These are phyloP conservation scores for Xanthoparmelia taractica DNA, from an alignment of 495 filamentous ascomycete genomes.

Conservation along the genomic window DNA sequence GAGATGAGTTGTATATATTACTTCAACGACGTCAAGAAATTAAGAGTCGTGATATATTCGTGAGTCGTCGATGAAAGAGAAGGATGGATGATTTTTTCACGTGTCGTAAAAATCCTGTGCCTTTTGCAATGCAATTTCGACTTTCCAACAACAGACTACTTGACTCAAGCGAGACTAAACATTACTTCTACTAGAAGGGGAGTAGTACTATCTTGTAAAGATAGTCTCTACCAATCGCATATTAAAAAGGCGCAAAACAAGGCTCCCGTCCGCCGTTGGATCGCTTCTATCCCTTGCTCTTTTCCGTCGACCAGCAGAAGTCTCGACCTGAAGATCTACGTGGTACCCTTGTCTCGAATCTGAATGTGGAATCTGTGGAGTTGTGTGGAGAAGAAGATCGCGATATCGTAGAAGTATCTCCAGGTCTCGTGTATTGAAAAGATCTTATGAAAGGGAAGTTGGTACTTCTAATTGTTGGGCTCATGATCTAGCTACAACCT, in stretches of 20 bases:
- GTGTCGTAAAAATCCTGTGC: conserved; percentile 1
- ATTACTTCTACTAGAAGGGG: too few species aligned
- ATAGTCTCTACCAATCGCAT: not conserved
- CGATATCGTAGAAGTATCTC: too few species aligned
- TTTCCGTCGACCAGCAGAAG: not conserved
- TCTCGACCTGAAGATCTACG: conserved; percentile 3
- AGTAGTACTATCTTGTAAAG: not conserved
- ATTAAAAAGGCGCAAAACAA: not conserved
- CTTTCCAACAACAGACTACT: not conserved
- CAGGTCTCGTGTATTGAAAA: too few species aligned
- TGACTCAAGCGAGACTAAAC: not conserved
- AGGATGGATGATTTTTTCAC: not conserved
- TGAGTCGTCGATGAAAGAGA: not conserved
- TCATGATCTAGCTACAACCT: not conserved
- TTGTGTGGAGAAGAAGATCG: too few species aligned
- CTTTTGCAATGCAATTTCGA: not conserved
- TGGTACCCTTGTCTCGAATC: not conserved
- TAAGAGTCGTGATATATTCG: not conserved
- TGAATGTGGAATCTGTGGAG: not conserved
- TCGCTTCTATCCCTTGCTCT: conserved; percentile 5
- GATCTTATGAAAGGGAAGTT: too few species aligned
- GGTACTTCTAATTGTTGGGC: too few species aligned
- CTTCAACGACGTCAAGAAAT: not conserved
- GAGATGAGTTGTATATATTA: not conserved
- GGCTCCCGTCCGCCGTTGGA: conserved; percentile 1